A percentile compares a stretch with the other conserved stretches of the same genome.
phyloP scores from a whole-genome alignment of 345 rosid species.

The Microthlaspi erraticum region DNA sequence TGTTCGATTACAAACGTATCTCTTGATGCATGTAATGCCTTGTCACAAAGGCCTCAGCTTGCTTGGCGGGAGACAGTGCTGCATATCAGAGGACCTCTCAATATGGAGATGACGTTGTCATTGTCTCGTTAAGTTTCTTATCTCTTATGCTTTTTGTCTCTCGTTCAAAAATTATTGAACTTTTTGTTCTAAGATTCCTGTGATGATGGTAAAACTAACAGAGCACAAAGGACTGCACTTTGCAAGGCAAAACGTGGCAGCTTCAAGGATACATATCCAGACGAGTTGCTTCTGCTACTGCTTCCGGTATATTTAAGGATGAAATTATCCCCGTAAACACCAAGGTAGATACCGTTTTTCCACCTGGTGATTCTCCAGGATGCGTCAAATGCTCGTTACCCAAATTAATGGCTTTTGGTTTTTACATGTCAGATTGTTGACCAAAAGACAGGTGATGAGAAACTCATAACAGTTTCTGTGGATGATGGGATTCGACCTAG shows the following conservation, averaged over 20 bases:
- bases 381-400: slow-evolving; percentile 8
- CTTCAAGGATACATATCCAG: slow-evolving; percentile 89
- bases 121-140: slow-evolving; percentile 74
- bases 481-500: slow-evolving; percentile 94
- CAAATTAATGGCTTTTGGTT: slow-evolving; percentile 18
- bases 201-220: slow-evolving; percentile 33
- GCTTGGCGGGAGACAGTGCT: slow-evolving; percentile 77
- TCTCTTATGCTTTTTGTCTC: neutral
- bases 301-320: slow-evolving; percentile 83
- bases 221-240: slow-evolving; percentile 80
- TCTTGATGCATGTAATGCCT: neutral
- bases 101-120: slow-evolving; percentile 86
- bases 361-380: slow-evolving; percentile 11
- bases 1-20: neutral
- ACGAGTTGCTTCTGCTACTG: slow-evolving; percentile 89
- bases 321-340: slow-evolving; percentile 88
- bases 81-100: slow-evolving; percentile 70
- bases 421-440: slow-evolving; percentile 70
- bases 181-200: neutral
- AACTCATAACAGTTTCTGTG: slow-evolving; percentile 65
- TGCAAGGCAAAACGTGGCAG: slow-evolving; percentile 90
- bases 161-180: neutral
- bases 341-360: slow-evolving; percentile 56
- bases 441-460: slow-evolving; percentile 86
- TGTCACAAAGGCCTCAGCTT: slow-evolving; percentile 66